phyloP scores from a whole-genome alignment of 1,139 yeast genomes.

The Torulaspora globosa region DNA sequence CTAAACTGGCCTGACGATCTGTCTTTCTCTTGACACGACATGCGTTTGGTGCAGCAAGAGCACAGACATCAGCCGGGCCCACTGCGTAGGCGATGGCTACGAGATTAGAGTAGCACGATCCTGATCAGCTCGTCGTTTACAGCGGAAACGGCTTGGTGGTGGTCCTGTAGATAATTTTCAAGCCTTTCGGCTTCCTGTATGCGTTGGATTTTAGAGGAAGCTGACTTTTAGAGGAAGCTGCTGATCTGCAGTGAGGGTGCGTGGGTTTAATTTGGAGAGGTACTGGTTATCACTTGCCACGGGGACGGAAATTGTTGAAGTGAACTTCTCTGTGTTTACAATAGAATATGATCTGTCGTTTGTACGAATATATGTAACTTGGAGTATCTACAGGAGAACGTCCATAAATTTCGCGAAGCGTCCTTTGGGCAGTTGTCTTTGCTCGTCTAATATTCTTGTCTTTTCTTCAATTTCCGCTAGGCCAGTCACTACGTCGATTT shows the following conservation, averaged over 20 bases:
- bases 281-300: background rate
- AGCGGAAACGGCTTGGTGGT: background rate
- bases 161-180: background rate
- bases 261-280: background rate
- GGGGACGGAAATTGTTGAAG: too few species aligned
- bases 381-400: slow-evolving; percentile 18
- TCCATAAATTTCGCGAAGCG: slow-evolving; percentile 27
- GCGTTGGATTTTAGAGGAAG: slow-evolving; percentile 1
- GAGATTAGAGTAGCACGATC: background rate
- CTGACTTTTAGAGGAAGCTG: slow-evolving; percentile 1
- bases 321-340: too few species aligned
- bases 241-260: background rate
- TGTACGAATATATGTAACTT: background rate
- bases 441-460: slow-evolving; percentile 25
- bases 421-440: slow-evolving; percentile 23
- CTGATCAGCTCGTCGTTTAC: slow-evolving; percentile 7
- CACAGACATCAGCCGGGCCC: slow-evolving; percentile 6
- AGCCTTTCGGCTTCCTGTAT: slow-evolving; percentile 2
- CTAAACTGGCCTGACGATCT: slow-evolving; percentile 7
- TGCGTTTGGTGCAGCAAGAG: background rate
- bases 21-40: background rate
- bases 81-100: slow-evolving; percentile 2
- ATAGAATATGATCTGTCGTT: background rate
- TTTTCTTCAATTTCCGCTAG: slow-evolving; percentile 30
- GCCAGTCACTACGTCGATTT: slow-evolving; percentile 34